These are phyloP conservation scores for Chlorella sp. DNA, from an alignment of 139 green algal genomes.

Conservation along the genomic window DNA sequence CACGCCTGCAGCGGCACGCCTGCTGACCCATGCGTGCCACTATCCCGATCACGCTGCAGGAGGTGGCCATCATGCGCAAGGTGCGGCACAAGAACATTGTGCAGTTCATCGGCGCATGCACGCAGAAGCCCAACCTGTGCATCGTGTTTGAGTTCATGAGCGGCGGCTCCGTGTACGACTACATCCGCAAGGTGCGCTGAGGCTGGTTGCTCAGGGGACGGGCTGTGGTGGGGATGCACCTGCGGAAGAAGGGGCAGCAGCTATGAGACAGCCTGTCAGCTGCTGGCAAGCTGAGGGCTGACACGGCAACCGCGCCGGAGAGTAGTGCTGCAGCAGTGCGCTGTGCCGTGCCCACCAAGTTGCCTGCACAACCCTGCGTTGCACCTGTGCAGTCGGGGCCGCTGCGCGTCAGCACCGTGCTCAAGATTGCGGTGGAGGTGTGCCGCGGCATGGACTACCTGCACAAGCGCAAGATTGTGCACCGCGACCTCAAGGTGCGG, in stretches of 20 bases:
- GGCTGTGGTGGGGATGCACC: background rate
- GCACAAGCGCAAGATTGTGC: conserved; percentile 98
- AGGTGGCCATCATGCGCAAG: conserved; percentile 91
- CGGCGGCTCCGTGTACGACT: conserved; percentile 94
- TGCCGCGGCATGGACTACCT: conserved; percentile 99
- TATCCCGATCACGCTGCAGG: conserved; percentile 57
- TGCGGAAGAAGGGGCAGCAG: too few species aligned
- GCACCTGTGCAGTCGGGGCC: conserved; percentile 47
- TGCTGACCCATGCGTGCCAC: background rate
- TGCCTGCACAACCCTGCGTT: background rate
- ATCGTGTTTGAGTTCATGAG: conserved; percentile 99
- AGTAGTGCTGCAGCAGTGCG: background rate
- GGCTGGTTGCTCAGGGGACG: background rate
- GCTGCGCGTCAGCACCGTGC: conserved; percentile 68
- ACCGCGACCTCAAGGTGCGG: conserved; percentile 74
- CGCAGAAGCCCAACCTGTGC: conserved; percentile 94
- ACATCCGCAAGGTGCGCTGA: conserved; percentile 72
- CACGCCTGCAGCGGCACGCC: background rate
- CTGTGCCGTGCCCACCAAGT: background rate
- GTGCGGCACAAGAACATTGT: conserved; percentile 98
- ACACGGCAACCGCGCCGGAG: too few species aligned
- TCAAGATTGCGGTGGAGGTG: conserved; percentile 90
- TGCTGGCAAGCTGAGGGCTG: too few species aligned
- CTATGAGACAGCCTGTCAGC: too few species aligned
- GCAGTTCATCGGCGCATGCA: conserved; percentile 99